Conservation (phyloP, 1,284 basidiomycete genomes). For the Ustilago crameri region DNA sequence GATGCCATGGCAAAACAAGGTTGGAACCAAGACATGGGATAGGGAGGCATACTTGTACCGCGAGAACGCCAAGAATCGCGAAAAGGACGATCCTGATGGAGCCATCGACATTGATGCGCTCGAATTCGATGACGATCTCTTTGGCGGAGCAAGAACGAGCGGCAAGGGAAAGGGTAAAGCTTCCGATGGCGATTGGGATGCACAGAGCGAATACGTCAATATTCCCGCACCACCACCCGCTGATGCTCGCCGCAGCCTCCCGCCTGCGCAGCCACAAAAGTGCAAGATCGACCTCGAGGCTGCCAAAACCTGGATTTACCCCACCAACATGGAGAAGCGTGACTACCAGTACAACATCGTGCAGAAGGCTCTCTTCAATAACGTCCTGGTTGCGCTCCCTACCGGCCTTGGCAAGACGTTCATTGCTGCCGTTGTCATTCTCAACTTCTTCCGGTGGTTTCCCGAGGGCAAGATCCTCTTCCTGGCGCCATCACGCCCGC, state of each 20-base stretch:
- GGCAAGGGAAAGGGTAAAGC: conserved; percentile 21
- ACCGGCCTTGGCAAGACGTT: conserved; percentile 99
- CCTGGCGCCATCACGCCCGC: conserved; percentile 92
- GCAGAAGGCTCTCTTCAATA: conserved; percentile 85
- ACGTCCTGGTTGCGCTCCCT: conserved; percentile 92
- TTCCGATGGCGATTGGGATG: conserved; percentile 29
- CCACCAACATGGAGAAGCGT: conserved; percentile 85
- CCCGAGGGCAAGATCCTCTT: conserved; percentile 76
- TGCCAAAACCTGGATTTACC: conserved; percentile 89
- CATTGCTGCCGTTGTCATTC: conserved; percentile 94
- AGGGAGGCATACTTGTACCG: conserved; percentile 40
- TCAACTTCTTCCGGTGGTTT: conserved; percentile 67
- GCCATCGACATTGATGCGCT: conserved; percentile 36
- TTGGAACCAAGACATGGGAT: conserved; percentile 51
- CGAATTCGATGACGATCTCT: conserved; percentile 11
- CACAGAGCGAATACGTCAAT: conserved; percentile 16
- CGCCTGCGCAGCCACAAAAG: conserved; percentile 45
- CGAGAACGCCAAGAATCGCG: conserved; percentile 40
- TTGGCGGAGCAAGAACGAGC: background rate
- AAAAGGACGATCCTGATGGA: conserved; percentile 20
- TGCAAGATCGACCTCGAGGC: conserved; percentile 77
- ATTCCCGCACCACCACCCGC: conserved; percentile 14
- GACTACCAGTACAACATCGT: conserved; percentile 97
- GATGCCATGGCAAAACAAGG: conserved; percentile 23
- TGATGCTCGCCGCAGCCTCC: conserved; percentile 11